These are phyloP conservation scores for Aspergillus quadrilineatus DNA, from an alignment of 2,329 filamentous ascomycete genomes.

Conservation along the genomic window DNA sequence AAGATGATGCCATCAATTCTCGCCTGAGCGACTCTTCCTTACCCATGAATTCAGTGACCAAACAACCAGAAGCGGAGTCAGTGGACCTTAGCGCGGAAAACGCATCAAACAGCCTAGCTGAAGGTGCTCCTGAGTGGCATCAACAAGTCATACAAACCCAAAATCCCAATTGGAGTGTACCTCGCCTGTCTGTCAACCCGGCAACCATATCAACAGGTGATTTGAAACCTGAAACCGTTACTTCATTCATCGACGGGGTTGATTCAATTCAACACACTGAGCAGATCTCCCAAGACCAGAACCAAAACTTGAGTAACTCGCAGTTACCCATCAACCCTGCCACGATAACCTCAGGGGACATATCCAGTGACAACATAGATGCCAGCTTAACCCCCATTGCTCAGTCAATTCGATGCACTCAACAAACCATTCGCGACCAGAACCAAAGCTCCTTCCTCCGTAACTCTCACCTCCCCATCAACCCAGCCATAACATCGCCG, in stretches of 20 bases:
- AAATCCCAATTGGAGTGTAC: slow-evolving; percentile 12
- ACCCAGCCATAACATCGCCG: slow-evolving; percentile 19
- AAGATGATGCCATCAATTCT: slow-evolving; percentile 9
- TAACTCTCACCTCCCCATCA: slow-evolving; percentile 29
- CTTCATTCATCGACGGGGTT: background rate
- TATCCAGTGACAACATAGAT: background rate
- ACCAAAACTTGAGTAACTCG: background rate
- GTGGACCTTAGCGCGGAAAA: background rate
- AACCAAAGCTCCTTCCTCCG: slow-evolving; percentile 3
- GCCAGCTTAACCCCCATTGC: background rate
- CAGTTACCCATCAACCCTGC: background rate
- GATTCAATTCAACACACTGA: background rate
- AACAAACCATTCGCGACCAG: background rate
- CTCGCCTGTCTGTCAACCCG: background rate
- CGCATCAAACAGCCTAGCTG: background rate
- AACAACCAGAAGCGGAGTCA: background rate
- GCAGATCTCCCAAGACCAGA: background rate
- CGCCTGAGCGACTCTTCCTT: slow-evolving; percentile 11
- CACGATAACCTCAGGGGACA: background rate
- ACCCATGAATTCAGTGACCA: background rate
- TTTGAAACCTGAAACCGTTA: background rate
- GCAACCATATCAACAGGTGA: background rate
- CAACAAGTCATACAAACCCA: slow-evolving; percentile 5
- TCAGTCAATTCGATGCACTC: background rate
- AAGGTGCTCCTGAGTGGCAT: background rate